Conservation (phyloP, 2,329 filamentous ascomycete species). For the Hypoxylon sp. region DNA sequence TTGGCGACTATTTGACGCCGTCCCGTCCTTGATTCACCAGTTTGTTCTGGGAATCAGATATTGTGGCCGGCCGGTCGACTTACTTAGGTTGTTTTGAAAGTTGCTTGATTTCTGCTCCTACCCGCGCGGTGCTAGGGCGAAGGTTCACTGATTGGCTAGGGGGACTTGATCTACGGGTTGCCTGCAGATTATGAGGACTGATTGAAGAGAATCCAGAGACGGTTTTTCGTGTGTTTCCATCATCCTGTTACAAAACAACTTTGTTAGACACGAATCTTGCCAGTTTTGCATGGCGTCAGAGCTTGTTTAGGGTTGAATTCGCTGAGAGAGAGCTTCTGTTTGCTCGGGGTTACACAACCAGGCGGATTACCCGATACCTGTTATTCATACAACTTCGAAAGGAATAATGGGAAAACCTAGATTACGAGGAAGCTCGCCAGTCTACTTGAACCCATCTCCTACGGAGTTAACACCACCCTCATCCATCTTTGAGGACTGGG, state of each 20-base stretch:
- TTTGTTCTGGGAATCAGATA: constrained; percentile 25
- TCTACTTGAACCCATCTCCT: constrained; percentile 59
- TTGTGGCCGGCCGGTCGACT: constrained; percentile 25
- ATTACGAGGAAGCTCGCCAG: constrained; percentile 62
- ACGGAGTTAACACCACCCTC: constrained; percentile 62
- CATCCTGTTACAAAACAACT: constrained; percentile 39
- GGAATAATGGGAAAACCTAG: constrained; percentile 64
- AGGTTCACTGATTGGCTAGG: constrained; percentile 39
- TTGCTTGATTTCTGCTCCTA: constrained; percentile 43
- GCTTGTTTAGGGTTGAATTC: constrained; percentile 43
- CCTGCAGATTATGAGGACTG: constrained; percentile 44
- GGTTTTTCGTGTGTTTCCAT: constrained; percentile 31
- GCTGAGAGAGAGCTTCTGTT: constrained; percentile 47
- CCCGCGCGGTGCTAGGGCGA: constrained; percentile 35
- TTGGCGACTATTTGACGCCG: constrained; percentile 11
- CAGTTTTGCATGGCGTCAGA: constrained; percentile 45
- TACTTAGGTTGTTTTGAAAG: constrained; percentile 36
- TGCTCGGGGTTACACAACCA: constrained; percentile 47
- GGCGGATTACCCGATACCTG: constrained; percentile 44
- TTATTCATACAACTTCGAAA: constrained; percentile 33
- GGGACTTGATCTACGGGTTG: constrained; percentile 36
- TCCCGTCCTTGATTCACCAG: constrained; percentile 18
- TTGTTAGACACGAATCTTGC: constrained; percentile 37
- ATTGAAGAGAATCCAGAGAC: constrained; percentile 38
- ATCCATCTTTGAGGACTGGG: constrained; percentile 63